Evolutionary conservation across 306 rosid species (phyloP).

Genomic region (Cucurbita ficifolia): DNA sequence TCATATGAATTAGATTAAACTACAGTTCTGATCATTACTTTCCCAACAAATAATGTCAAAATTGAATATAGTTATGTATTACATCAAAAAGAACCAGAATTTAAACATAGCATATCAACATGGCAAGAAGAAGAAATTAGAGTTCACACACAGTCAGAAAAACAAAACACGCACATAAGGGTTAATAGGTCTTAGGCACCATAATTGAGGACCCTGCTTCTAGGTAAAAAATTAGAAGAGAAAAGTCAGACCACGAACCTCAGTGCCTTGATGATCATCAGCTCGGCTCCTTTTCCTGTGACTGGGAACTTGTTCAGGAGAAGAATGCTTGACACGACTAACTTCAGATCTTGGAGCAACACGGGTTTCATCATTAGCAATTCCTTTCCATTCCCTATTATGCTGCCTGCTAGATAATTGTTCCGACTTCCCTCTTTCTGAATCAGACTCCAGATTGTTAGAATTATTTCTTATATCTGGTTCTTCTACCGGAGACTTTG

Average conservation of each 20-base stretch:
- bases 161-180: neutral
- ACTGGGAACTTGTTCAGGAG: conserved; percentile 26
- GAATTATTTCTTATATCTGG: conserved; percentile 21
- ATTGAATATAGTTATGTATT: too few species aligned
- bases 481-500: conserved; percentile 24
- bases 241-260: conserved; percentile 19
- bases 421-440: conserved; percentile 23
- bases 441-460: conserved; percentile 30
- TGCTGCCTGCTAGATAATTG: neutral
- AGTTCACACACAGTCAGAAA: neutral
- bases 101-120: neutral
- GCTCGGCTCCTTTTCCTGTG: conserved; percentile 55
- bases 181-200: neutral
- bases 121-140: neutral
- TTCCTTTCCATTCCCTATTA: conserved; percentile 63
- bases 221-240: neutral
- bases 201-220: neutral
- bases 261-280: conserved; percentile 40
- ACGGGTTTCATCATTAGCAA: conserved; percentile 46
- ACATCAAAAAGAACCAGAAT: neutral
- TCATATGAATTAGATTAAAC: too few species aligned
- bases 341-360: conserved; percentile 43
- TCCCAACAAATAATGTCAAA: too few species aligned
- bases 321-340: conserved; percentile 32
- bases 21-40: too few species aligned